phyloP scores from a whole-genome alignment of 805 yeast genomes.

The Candida succiphila region DNA sequence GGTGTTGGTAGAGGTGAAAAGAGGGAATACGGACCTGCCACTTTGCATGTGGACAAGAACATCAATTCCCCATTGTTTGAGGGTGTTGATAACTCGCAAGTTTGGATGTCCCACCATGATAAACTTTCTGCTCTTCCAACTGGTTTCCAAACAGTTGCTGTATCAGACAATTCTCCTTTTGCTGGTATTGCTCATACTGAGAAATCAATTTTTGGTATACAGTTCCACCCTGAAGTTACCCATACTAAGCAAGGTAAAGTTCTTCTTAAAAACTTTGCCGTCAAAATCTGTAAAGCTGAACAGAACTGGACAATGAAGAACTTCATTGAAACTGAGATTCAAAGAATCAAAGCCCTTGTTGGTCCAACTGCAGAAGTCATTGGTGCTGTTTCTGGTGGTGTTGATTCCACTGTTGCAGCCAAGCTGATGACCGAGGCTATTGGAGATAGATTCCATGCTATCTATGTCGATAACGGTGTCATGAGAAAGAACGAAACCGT shows the following conservation, averaged over 20 bases:
- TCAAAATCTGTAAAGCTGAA: constrained; percentile 73
- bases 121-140: constrained; percentile 84
- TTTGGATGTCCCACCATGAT: constrained; percentile 99
- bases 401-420: constrained; percentile 98
- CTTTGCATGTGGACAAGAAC: constrained; percentile 72
- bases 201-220: constrained; percentile 82
- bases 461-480: constrained; percentile 95
- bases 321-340: constrained; percentile 93
- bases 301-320: constrained; percentile 98
- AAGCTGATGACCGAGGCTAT: constrained; percentile 97
- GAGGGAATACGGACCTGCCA: constrained; percentile 97
- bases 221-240: constrained; percentile 98
- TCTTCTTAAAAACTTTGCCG: constrained; percentile 86
- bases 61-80: constrained; percentile 60
- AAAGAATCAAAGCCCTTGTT: constrained; percentile 80
- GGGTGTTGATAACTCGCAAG: constrained; percentile 89
- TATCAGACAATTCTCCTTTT: constrained; percentile 89
- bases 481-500: constrained; percentile 92
- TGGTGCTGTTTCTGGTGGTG: constrained; percentile 99
- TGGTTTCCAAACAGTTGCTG: constrained; percentile 83
- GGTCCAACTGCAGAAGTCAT: constrained; percentile 98
- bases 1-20: constrained; percentile 93
- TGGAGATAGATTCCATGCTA: constrained; percentile 98
- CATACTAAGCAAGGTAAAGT: constrained; percentile 89
- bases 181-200: constrained; percentile 81